Conservation (phyloP, 306 rosid species). For the Urtica urens region DNA sequence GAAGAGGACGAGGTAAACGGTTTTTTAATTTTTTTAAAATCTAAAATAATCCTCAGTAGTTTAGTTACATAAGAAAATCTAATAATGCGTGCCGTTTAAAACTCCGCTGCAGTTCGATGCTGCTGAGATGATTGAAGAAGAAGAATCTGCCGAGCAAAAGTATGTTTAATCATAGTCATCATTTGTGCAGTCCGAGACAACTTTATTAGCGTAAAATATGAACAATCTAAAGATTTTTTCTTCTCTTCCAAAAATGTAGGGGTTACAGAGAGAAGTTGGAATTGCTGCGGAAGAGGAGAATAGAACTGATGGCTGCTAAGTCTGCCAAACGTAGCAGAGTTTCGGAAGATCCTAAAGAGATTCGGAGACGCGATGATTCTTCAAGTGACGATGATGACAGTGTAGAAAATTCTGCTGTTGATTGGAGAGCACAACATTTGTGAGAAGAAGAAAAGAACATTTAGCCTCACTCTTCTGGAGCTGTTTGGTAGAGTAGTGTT, state of each 20-base stretch:
- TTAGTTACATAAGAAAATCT: not conserved
- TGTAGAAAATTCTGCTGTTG: constrained; percentile 64
- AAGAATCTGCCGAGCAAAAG: constrained; percentile 78
- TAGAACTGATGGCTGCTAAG: constrained; percentile 46
- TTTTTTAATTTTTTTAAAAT: constrained; percentile 10
- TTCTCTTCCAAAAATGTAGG: constrained; percentile 27
- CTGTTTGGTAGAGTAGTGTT: too few relatives aligned
- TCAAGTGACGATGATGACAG: constrained; percentile 67
- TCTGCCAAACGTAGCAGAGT: constrained; percentile 36
- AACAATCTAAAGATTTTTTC: not conserved
- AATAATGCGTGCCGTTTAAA: constrained; percentile 10
- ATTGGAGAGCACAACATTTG: constrained; percentile 93
- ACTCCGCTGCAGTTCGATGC: constrained; percentile 61
- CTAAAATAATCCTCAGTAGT: too few relatives aligned
- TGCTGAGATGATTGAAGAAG: constrained; percentile 82
- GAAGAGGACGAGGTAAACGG: constrained; percentile 92
- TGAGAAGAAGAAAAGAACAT: constrained; percentile 9
- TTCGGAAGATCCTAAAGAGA: constrained; percentile 26
- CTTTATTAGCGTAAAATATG: not conserved
- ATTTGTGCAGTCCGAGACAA: not conserved
- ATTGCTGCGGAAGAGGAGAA: constrained; percentile 56
- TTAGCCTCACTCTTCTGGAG: too few relatives aligned
- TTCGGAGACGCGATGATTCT: constrained; percentile 37
- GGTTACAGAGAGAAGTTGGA: constrained; percentile 52
- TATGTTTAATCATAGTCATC: constrained; percentile 16